Evolutionary conservation across 768 basidiomycete species (phyloP), one percentile per base, ranked within the genome.

Genomic region (Lentinula aciculospora): DNA sequence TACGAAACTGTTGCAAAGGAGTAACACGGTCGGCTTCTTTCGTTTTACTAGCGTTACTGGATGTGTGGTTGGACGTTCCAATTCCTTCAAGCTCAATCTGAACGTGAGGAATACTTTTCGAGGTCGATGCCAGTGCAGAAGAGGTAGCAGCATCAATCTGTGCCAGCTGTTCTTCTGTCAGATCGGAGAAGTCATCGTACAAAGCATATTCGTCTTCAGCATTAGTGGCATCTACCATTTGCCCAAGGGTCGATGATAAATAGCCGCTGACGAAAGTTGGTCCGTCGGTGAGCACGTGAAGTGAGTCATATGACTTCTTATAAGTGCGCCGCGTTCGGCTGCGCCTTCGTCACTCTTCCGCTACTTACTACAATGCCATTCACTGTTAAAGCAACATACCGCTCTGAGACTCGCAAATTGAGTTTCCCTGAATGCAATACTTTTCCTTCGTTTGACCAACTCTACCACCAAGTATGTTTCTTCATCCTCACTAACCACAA

Each of bases 341-440:
- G 51, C 51, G 51, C 36, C 36, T 4, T 37, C 25, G 15, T 32
- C 31, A 44, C 42, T 21, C 42, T 23, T 23, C 50, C 28, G 23
- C 50, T 31, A 44, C 54, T 23, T 25, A 7, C 31, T 25, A 19
- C 45, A 46, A 57, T 57, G 56, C 29, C 46, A 6, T 89, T 90
- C 75, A 82, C 82, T 57, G 80, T 91, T 66, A 92, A 92, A 71
- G 88, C 84, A n/a, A 87, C 86, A 21, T 90, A 89, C 68, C 74
- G 79, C 56, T 72, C 73, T 29, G 86, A 91, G 68, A 88, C 82
- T 57, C 81, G 89, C 64, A 88, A 81, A 63, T 76, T 88, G 63
- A 72, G 80, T 2, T 88, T 89, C 61, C 60, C 74, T 17, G 74
- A 77, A 5, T 69, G 36, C n/a, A 65, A 70, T 39, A 63, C 72